These are phyloP conservation scores for Xylariaceae sp. DNA, from an alignment of 2,329 filamentous ascomycete genomes.

Conservation along the genomic window DNA sequence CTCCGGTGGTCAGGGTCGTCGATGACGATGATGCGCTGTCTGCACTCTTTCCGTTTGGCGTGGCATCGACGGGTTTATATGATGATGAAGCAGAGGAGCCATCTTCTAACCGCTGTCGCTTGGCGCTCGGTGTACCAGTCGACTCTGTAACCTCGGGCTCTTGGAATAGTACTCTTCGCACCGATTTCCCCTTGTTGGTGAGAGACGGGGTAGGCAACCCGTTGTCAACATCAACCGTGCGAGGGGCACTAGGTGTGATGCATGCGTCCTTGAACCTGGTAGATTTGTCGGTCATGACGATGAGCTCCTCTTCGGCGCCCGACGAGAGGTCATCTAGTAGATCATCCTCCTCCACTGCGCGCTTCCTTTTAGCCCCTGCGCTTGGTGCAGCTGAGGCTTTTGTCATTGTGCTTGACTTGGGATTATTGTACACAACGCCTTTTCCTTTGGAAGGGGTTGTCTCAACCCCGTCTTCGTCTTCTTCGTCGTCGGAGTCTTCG, in stretches of 20 bases:
- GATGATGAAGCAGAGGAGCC: not conserved
- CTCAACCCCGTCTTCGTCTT: too few species aligned
- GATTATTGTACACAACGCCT: not conserved
- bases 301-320: constrained; percentile 25
- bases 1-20: constrained; percentile 17
- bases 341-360: constrained; percentile 19
- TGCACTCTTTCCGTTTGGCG: constrained; percentile 8
- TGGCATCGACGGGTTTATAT: not conserved
- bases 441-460: not conserved
- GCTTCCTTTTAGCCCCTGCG: constrained; percentile 24
- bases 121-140: constrained; percentile 1
- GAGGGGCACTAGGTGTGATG: constrained; percentile 7
- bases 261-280: constrained; percentile 1
- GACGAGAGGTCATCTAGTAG: constrained; percentile 27
- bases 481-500: constrained; percentile 9
- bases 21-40: constrained; percentile 12
- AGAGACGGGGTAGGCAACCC: constrained; percentile 26
- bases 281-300: constrained; percentile 20
- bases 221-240: constrained; percentile 10
- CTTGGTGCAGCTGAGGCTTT: constrained; percentile 8
- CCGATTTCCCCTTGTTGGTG: constrained; percentile 20
- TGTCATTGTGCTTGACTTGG: constrained; percentile 5
- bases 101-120: constrained; percentile 14
- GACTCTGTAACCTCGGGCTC: constrained; percentile 11
- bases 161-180: constrained; percentile 26